Percentiles rank a stretch among this genome's conserved stretches.
Evolutionary conservation across 2,329 filamentous ascomycete genomes (phyloP).

Genomic region (Plectosphaerella sp.): DNA sequence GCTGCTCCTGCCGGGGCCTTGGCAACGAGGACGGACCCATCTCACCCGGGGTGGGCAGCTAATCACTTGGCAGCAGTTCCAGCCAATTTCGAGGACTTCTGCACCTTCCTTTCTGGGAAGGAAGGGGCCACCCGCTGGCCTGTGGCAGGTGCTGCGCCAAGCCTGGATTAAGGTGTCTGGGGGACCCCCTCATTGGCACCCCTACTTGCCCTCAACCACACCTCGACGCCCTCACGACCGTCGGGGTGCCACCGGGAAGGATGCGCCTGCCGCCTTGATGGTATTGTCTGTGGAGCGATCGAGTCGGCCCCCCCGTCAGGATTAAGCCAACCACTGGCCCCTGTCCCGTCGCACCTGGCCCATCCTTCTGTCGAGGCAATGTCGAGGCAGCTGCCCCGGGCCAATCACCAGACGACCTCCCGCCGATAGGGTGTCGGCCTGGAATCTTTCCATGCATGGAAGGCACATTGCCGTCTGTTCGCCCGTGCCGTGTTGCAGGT

Average conservation of each 20-base stretch:
- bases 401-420: background rate
- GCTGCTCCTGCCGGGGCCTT: no score
- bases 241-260: background rate
- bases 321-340: background rate
- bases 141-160: background rate
- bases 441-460: slow-evolving; percentile 5
- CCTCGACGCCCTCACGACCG: no score
- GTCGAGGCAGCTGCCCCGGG: background rate
- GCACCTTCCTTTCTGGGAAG: slow-evolving; percentile 1
- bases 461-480: background rate
- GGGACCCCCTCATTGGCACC: background rate
- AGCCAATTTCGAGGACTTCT: slow-evolving; percentile 2
- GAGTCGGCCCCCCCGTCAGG: background rate
- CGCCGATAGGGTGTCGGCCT: background rate
- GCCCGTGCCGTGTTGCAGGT: no score
- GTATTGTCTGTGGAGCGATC: background rate
- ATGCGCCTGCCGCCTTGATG: slow-evolving; percentile 3
- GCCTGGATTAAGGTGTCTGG: background rate
- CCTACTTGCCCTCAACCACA: no score
- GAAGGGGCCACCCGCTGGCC: background rate
- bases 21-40: no score
- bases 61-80: slow-evolving; percentile 4
- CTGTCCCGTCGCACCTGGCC: no score
- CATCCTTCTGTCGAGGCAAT: no score
- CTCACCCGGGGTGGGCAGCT: background rate